phyloP scores from a whole-genome alignment of 2,329 filamentous ascomycete species.

The Hortaea werneckii region DNA sequence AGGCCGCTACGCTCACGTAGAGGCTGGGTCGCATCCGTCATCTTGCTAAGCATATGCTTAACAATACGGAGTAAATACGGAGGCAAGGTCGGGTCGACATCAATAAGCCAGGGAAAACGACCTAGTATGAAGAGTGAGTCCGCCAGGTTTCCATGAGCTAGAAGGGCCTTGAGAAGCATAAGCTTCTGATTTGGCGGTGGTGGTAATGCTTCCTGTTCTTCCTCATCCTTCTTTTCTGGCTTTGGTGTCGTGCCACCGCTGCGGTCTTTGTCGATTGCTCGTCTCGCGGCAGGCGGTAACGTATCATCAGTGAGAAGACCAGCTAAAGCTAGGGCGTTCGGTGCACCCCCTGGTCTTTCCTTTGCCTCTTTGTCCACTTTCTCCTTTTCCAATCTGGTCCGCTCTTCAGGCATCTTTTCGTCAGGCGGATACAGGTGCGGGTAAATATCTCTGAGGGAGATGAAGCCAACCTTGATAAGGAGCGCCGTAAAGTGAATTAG shows the following conservation, averaged over 20 bases:
- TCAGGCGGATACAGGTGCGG: constrained; percentile 83
- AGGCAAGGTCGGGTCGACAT: constrained; percentile 71
- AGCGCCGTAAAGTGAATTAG: constrained; percentile 84
- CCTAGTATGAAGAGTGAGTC: constrained; percentile 89
- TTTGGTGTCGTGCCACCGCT: constrained; percentile 31
- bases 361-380: constrained; percentile 67
- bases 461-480: constrained; percentile 93
- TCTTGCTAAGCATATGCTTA: constrained; percentile 68
- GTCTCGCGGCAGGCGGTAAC: constrained; percentile 37
- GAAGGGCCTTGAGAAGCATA: constrained; percentile 67
- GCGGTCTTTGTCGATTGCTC: constrained; percentile 37
- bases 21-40: constrained; percentile 49
- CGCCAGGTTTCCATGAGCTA: constrained; percentile 84
- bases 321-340: constrained; percentile 79
- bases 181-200: constrained; percentile 85
- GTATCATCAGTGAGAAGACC: constrained; percentile 81
- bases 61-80: constrained; percentile 77
- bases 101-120: constrained; percentile 83
- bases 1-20: constrained; percentile 31
- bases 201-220: constrained; percentile 45
- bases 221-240: constrained; percentile 33
- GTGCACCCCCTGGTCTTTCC: constrained; percentile 55
- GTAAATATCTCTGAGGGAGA: constrained; percentile 83
- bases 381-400: constrained; percentile 60
- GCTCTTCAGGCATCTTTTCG: constrained; percentile 67